Evolutionary conservation across 2,329 filamentous ascomycete species (phyloP).

Genomic region (Ceratocystis smalleyi): DNA sequence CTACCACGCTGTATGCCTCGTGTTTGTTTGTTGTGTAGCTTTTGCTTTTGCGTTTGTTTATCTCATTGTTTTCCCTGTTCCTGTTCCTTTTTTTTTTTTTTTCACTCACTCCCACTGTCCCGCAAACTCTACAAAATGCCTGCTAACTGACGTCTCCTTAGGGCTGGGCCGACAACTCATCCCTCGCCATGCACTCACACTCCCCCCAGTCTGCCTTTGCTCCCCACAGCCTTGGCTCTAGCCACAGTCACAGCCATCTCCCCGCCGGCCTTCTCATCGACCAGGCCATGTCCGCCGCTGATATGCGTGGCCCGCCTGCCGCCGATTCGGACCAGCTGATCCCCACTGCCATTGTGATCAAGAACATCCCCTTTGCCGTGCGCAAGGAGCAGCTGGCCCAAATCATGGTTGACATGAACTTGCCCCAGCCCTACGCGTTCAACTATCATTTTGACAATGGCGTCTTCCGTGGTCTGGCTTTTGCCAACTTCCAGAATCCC

Average conservation of each 20-base stretch:
- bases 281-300: slow-evolving; percentile 21
- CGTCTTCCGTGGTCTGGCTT: slow-evolving; percentile 87
- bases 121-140: slow-evolving; percentile 18
- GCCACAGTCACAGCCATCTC: slow-evolving; percentile 25
- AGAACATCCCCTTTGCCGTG: slow-evolving; percentile 97
- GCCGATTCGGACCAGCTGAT: slow-evolving; percentile 73
- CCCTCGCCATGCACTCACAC: slow-evolving; percentile 27
- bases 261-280: slow-evolving; percentile 31
- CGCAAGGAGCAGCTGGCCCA: slow-evolving; percentile 90
- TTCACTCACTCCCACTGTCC: neutral
- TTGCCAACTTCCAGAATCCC: slow-evolving; percentile 93
- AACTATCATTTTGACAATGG: slow-evolving; percentile 99
- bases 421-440: slow-evolving; percentile 93
- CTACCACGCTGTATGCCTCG: no score
- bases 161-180: slow-evolving; percentile 37
- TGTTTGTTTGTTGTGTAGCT: no score
- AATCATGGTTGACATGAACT: slow-evolving; percentile 84
- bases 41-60: no score
- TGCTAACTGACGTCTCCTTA: slow-evolving; percentile 19
- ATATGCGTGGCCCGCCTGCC: slow-evolving; percentile 26
- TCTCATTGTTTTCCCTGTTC: no score
- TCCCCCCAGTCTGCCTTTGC: slow-evolving; percentile 25
- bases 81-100: neutral
- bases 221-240: slow-evolving; percentile 24
- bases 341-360: slow-evolving; percentile 95